Conservation (phyloP, 305 asterid species). For the Euphrasia arctica region DNA sequence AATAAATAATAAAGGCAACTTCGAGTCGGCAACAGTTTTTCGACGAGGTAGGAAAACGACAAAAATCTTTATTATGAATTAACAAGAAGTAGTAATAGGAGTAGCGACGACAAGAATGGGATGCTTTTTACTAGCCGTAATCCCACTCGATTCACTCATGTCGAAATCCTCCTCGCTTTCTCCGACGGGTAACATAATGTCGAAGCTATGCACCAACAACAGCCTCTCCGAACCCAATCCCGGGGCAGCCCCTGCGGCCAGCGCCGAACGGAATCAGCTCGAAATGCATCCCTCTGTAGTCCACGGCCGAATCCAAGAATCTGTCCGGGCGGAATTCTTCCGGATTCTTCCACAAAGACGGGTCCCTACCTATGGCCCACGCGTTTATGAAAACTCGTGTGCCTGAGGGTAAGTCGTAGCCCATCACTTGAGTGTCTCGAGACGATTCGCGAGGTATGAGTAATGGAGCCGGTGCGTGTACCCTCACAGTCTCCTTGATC, state of each 20-base stretch:
- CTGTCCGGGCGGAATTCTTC: constrained; percentile 44
- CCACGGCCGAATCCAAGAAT: constrained; percentile 28
- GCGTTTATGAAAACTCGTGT: constrained; percentile 41
- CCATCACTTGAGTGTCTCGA: constrained; percentile 34
- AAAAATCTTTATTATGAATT: no score
- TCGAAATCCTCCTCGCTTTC: constrained; percentile 27
- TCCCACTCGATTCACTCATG: constrained; percentile 32
- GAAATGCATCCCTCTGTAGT: constrained; percentile 35
- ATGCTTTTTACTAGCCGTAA: constrained; percentile 25
- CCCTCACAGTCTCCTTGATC: constrained; percentile 43
- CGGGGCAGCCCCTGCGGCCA: constrained; percentile 52
- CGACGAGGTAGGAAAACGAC: no score
- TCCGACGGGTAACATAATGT: constrained; percentile 36
- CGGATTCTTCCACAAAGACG: constrained; percentile 32
- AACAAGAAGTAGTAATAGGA: no score
- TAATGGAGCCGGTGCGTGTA: constrained; percentile 38
- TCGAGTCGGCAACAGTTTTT: no score
- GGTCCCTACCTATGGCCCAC: constrained; percentile 44
- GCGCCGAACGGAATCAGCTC: constrained; percentile 50
- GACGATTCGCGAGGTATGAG: constrained; percentile 30
- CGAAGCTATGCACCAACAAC: constrained; percentile 34
- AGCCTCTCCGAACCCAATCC: constrained; percentile 27
- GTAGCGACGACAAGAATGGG: constrained; percentile 27
- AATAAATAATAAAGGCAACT: no score
- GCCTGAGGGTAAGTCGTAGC: constrained; percentile 29